A percentile compares a stretch with the other conserved stretches of the same genome.
Evolutionary conservation across 192 early-diverging fungal species (phyloP).

Genomic region (Backusella tuberculispora): DNA sequence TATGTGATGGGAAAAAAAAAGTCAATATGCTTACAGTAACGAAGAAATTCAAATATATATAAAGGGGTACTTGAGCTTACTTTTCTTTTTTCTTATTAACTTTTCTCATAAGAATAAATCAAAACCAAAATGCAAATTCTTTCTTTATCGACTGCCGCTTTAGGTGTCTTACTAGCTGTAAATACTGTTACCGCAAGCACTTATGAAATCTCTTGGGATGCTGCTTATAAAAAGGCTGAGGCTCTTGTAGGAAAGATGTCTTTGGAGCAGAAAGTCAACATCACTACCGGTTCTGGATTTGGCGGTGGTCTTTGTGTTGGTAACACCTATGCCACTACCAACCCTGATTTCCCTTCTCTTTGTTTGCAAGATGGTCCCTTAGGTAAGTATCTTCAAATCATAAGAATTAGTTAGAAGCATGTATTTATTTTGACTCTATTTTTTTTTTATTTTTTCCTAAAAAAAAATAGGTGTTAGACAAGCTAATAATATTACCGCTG

Average conservation of each 20-base stretch:
- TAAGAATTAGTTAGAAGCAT: neutral
- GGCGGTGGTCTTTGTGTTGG: constrained; percentile 49
- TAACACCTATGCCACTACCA: constrained; percentile 44
- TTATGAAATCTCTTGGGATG: constrained; percentile 29
- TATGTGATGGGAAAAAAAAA: neutral
- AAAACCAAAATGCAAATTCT: neutral
- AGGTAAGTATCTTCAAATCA: neutral
- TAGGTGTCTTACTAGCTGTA: neutral
- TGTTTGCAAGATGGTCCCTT: constrained; percentile 32
- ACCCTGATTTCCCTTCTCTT: constrained; percentile 51
- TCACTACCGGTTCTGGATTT: constrained; percentile 53
- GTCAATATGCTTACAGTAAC: neutral
- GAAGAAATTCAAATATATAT: neutral
- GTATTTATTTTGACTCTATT: neutral
- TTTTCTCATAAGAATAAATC: neutral
- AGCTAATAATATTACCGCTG: constrained; percentile 46
- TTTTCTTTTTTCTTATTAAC: neutral
- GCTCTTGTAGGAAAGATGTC: constrained; percentile 41
- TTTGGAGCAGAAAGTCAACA: constrained; percentile 48
- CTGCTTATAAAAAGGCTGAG: constrained; percentile 30
- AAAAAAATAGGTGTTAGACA: constrained; percentile 31
- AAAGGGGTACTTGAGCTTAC: neutral
- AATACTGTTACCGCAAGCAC: neutral
- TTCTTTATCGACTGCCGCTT: neutral
- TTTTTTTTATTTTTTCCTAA: neutral